A percentile compares a stretch with the other conserved stretches of the same genome.
Evolutionary conservation across 2,329 filamentous ascomycete species (phyloP).

Genomic region (Paraphaeosphaeria sporulosa): DNA sequence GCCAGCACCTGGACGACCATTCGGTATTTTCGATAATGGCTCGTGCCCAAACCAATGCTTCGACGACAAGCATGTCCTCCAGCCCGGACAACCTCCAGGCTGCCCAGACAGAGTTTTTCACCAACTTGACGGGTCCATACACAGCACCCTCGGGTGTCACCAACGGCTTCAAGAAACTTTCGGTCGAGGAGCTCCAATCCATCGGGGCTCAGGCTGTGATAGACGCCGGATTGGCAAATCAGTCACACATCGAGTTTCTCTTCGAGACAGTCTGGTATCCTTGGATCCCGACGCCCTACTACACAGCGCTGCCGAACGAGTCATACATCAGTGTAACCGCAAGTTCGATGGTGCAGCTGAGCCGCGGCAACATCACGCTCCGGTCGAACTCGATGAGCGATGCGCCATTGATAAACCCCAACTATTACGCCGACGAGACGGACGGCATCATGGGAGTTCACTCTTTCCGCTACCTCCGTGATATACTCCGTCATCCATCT

Average conservation of each 20-base stretch:
- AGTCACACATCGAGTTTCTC: constrained; percentile 35
- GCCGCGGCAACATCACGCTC: constrained; percentile 58
- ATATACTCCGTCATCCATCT: constrained; percentile 27
- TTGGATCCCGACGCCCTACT: constrained; percentile 28
- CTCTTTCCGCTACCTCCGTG: constrained; percentile 32
- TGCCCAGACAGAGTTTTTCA: constrained; percentile 36
- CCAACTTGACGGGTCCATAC: constrained; percentile 37
- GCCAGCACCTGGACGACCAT: constrained; percentile 36
- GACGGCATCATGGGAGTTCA: constrained; percentile 31
- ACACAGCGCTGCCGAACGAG: constrained; percentile 29
- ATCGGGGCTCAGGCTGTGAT: constrained; percentile 31
- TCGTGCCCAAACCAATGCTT: constrained; percentile 28
- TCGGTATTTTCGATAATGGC: constrained; percentile 40
- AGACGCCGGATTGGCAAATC: constrained; percentile 27
- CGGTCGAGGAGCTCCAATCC: constrained; percentile 20
- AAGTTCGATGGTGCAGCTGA: constrained; percentile 35
- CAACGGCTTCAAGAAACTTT: constrained; percentile 42
- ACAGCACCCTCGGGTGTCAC: constrained; percentile 43
- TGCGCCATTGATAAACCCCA: constrained; percentile 60
- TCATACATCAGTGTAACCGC: constrained; percentile 46
- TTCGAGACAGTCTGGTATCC: constrained; percentile 34
- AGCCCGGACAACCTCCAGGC: constrained; percentile 30
- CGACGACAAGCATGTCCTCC: constrained; percentile 33
- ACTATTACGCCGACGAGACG: constrained; percentile 61
- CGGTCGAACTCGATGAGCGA: constrained; percentile 59